Conservation (phyloP, 495 filamentous ascomycete species). For the Wilcoxina mikolae region DNA sequence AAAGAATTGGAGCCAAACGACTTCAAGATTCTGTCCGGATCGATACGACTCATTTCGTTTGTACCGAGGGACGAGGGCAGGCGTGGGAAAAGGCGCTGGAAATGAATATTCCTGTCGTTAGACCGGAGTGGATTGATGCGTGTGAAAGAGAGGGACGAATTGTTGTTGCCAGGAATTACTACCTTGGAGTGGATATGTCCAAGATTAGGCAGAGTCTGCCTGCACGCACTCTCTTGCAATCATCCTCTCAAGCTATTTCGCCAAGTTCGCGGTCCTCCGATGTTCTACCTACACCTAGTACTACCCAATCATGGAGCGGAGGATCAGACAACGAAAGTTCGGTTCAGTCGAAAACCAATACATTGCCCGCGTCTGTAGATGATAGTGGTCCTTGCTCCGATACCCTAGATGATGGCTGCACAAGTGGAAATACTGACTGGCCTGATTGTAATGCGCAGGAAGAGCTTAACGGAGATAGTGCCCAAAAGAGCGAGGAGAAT, state of each 20-base stretch:
- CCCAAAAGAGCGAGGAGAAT: slow-evolving; percentile 1
- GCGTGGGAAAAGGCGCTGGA: slow-evolving; percentile 92
- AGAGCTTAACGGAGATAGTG: not conserved
- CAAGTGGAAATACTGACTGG: not conserved
- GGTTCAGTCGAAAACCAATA: not conserved
- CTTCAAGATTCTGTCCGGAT: slow-evolving; percentile 82
- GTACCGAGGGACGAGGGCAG: slow-evolving; percentile 79
- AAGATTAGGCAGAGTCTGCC: slow-evolving; percentile 23
- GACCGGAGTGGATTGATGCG: slow-evolving; percentile 90
- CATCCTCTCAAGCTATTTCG: not conserved
- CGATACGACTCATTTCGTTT: slow-evolving; percentile 97
- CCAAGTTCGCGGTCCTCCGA: not conserved
- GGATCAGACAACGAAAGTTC: not conserved
- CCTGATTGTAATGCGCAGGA: not conserved
- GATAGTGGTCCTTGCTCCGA: not conserved
- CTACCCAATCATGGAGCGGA: not conserved
- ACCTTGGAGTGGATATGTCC: slow-evolving; percentile 61
- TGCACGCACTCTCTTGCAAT: slow-evolving; percentile 6
- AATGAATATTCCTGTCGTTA: slow-evolving; percentile 96
- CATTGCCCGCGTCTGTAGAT: too few species aligned
- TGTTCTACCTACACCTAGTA: not conserved
- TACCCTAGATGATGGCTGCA: not conserved
- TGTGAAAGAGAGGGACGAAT: slow-evolving; percentile 90
- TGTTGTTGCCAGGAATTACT: slow-evolving; percentile 86
- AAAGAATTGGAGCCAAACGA: slow-evolving; percentile 74